phyloP scores from a whole-genome alignment of 176 grass and related monocot species.

The Oryza rufipogon region DNA sequence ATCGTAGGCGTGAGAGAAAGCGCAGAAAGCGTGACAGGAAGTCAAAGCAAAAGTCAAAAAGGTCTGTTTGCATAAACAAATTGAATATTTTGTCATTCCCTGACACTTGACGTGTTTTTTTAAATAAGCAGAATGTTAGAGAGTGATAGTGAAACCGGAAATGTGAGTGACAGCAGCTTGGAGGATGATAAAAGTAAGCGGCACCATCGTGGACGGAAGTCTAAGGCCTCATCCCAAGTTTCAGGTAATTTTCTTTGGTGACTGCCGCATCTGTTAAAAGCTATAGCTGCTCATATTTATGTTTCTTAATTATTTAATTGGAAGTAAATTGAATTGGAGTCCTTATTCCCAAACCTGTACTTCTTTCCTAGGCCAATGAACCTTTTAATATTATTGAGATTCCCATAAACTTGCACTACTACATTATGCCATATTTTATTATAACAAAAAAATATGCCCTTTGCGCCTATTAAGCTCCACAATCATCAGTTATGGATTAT shows the following conservation, averaged over 20 bases:
- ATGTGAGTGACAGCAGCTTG: slow-evolving; percentile 50
- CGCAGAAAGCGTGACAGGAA: slow-evolving; percentile 81
- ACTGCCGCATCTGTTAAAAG: background rate
- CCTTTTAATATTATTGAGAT: background rate
- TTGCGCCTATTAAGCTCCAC: background rate
- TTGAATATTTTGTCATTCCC: slow-evolving; percentile 6
- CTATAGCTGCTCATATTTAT: background rate
- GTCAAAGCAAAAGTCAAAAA: slow-evolving; percentile 69
- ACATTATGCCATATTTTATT: background rate
- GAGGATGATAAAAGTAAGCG: slow-evolving; percentile 66
- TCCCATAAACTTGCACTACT: background rate
- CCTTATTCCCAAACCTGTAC: background rate
- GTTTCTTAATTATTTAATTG: slow-evolving; percentile 25
- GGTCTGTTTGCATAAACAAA: slow-evolving; percentile 43
- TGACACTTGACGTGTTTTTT: slow-evolving; percentile 32
- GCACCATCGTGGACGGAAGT: slow-evolving; percentile 45
- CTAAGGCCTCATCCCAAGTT: slow-evolving; percentile 65
- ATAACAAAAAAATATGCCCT: background rate
- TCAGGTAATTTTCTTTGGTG: slow-evolving; percentile 59
- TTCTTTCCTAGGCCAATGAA: background rate
- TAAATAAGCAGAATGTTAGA: slow-evolving; percentile 52
- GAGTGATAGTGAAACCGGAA: slow-evolving; percentile 61
- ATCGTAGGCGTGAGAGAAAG: slow-evolving; percentile 72
- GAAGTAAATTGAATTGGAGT: slow-evolving; percentile 4
- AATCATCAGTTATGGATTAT: background rate